phyloP scores from a whole-genome alignment of 352 stramenopile genomes.

The Thraustotheca clavata region DNA sequence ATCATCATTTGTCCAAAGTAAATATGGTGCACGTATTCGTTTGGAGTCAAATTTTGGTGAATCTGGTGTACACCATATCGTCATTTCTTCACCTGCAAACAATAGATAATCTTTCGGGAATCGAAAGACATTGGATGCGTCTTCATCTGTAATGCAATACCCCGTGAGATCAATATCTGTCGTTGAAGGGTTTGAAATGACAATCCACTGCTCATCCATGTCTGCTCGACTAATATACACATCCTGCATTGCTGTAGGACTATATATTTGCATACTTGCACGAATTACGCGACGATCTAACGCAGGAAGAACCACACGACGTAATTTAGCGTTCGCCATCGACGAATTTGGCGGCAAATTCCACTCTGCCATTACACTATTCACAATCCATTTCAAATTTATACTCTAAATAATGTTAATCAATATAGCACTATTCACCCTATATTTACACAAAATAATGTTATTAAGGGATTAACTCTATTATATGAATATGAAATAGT shows the following conservation, averaged over 20 bases:
- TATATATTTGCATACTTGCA: conserved; percentile 74
- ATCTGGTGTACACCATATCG: conserved; percentile 66
- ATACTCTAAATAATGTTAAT: too few relatives aligned
- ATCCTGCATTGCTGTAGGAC: conserved; percentile 78
- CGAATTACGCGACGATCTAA: conserved; percentile 65
- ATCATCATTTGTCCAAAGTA: conserved; percentile 63
- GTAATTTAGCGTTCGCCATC: conserved; percentile 59
- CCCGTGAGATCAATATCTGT: conserved; percentile 57
- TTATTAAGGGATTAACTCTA: too few relatives aligned
- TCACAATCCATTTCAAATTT: too few relatives aligned
- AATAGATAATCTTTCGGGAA: conserved; percentile 67
- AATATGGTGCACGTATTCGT: conserved; percentile 67
- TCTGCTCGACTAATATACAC: conserved; percentile 76
- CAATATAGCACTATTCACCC: too few relatives aligned
- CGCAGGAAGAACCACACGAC: conserved; percentile 45
- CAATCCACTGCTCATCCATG: conserved; percentile 64
- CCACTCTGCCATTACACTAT: too few relatives aligned
- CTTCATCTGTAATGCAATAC: conserved; percentile 42
- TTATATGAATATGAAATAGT: too few relatives aligned
- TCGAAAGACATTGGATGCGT: conserved; percentile 40
- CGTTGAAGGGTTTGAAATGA: conserved; percentile 75
- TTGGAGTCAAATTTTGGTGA: conserved; percentile 57
- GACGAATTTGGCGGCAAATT: background rate
- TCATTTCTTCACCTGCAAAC: conserved; percentile 66
- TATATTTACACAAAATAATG: too few relatives aligned